Conservation (phyloP, 169 alveolate species). For the Eimeria tenella region DNA sequence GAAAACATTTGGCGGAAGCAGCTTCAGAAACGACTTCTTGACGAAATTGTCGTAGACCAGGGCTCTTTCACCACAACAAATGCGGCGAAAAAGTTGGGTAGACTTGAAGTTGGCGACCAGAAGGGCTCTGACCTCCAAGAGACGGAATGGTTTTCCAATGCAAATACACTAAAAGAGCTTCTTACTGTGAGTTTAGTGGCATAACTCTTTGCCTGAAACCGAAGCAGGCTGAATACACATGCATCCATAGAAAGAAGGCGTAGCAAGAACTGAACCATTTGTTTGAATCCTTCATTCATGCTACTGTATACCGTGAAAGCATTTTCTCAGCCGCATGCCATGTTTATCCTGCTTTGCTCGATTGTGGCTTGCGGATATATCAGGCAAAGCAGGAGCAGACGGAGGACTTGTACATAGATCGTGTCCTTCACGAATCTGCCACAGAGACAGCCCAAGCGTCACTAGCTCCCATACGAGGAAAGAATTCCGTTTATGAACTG, state of each 20-base stretch:
- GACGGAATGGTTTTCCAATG: slow-evolving; percentile 69
- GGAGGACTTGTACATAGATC: slow-evolving; percentile 66
- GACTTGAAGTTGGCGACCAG: not conserved
- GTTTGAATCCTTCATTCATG: not conserved
- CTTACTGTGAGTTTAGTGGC: slow-evolving; percentile 15
- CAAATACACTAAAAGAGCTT: slow-evolving; percentile 63
- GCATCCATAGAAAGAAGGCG: not conserved
- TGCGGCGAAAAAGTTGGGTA: slow-evolving; percentile 10
- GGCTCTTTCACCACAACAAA: slow-evolving; percentile 92
- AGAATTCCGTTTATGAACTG: slow-evolving; percentile 38
- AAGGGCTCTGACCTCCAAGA: slow-evolving; percentile 8
- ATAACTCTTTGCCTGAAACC: too few species aligned
- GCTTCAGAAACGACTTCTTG: slow-evolving; percentile 97
- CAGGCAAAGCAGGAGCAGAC: slow-evolving; percentile 27
- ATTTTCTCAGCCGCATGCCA: too few species aligned
- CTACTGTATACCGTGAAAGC: not conserved
- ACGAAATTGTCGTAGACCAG: slow-evolving; percentile 97
- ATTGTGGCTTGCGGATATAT: not conserved
- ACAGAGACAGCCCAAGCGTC: slow-evolving; percentile 11
- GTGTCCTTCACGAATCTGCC: slow-evolving; percentile 66
- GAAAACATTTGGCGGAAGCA: slow-evolving; percentile 98
- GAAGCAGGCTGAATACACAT: too few species aligned
- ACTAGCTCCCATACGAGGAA: slow-evolving; percentile 26
- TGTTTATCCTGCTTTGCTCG: not conserved
- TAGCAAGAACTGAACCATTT: not conserved